Conservation (phyloP, 2,329 filamentous ascomycete genomes). For the Epichloe elymi region DNA sequence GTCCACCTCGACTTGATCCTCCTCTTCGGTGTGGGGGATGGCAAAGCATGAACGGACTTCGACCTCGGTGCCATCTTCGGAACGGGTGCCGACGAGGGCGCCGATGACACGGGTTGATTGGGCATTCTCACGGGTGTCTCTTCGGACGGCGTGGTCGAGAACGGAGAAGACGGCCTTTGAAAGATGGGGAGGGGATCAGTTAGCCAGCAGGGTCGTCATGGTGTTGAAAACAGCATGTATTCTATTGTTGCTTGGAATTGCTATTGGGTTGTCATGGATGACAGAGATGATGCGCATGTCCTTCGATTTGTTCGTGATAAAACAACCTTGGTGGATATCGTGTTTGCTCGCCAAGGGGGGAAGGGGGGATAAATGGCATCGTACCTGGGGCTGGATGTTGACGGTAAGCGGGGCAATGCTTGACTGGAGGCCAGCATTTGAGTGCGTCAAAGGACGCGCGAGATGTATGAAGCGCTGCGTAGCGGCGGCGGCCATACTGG, state of each 20-base stretch:
- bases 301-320: not conserved
- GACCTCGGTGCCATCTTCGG: constrained; percentile 92
- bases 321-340: not conserved
- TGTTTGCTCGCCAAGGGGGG: not conserved
- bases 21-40: constrained; percentile 94
- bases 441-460: constrained; percentile 78
- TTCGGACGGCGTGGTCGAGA: constrained; percentile 86
- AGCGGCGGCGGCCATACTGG: constrained; percentile 65
- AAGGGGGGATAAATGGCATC: constrained; percentile 11
- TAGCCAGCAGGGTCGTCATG: not conserved
- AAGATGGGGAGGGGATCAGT: not conserved
- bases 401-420: constrained; percentile 87
- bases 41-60: constrained; percentile 95
- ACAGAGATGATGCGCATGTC: too few species aligned
- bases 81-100: constrained; percentile 81
- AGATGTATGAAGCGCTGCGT: constrained; percentile 87
- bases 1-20: constrained; percentile 97
- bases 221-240: not conserved
- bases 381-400: constrained; percentile 88
- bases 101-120: constrained; percentile 95
- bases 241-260: not conserved
- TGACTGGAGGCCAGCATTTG: constrained; percentile 63
- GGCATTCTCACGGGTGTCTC: constrained; percentile 52
- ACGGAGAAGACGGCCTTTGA: constrained; percentile 56
- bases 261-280: not conserved